These are phyloP conservation scores for Musa balbisiana DNA, from an alignment of 202 grass and related monocot genomes.

Conservation along the genomic window DNA sequence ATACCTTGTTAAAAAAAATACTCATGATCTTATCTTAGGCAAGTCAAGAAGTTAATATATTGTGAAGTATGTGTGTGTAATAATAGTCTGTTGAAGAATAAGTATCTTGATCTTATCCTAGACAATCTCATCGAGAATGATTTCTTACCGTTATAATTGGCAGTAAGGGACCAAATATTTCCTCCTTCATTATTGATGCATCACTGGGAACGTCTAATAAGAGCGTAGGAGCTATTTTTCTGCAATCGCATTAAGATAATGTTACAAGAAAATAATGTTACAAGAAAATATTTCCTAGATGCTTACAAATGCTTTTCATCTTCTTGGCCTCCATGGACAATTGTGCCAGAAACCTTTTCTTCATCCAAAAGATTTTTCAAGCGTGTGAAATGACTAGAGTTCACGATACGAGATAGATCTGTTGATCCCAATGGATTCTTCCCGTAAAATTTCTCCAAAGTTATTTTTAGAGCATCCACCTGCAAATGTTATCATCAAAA, in stretches of 20 bases:
- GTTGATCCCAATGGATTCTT: conserved; percentile 54
- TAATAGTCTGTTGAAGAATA: too few relatives aligned
- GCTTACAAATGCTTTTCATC: conserved; percentile 66
- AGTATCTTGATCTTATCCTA: too few relatives aligned
- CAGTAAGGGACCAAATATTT: conserved; percentile 79
- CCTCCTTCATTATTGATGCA: conserved; percentile 48
- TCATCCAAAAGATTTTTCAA: conserved; percentile 55
- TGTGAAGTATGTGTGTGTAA: too few relatives aligned
- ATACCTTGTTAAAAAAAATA: too few relatives aligned
- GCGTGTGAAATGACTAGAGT: conserved; percentile 48
- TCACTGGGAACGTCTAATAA: conserved; percentile 66
- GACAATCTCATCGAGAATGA: not conserved
- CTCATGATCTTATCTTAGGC: too few relatives aligned
- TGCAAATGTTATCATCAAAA: conserved; percentile 33
- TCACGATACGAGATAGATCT: conserved; percentile 80
- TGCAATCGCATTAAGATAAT: conserved; percentile 24
- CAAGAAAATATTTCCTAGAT: not conserved
- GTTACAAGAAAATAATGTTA: not conserved
- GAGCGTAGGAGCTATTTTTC: conserved; percentile 66
- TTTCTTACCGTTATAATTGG: conserved; percentile 72
- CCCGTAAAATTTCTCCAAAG: conserved; percentile 63
- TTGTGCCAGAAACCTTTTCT: conserved; percentile 47
- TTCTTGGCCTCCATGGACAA: conserved; percentile 51
- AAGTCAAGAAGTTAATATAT: too few relatives aligned
- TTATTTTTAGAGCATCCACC: conserved; percentile 57